Percentiles rank a stretch among this genome's conserved stretches.
These are phyloP conservation scores for Stenocarpella maydis DNA, from an alignment of 2,329 filamentous ascomycete genomes.

Conservation along the genomic window DNA sequence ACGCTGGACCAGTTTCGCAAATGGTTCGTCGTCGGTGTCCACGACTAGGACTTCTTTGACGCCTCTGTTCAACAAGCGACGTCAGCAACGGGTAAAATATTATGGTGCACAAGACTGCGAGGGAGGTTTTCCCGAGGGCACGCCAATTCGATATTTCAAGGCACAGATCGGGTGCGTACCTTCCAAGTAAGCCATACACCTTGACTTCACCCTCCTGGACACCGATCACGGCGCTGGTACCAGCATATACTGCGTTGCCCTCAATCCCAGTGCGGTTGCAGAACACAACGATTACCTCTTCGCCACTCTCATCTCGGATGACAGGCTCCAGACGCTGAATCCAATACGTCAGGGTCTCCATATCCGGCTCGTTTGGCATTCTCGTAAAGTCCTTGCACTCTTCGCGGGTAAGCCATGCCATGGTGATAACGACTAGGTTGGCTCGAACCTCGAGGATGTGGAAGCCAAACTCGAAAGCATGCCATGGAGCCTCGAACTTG, in stretches of 20 bases:
- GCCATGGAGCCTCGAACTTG: conserved; percentile 58
- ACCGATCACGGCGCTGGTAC: conserved; percentile 68
- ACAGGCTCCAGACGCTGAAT: conserved; percentile 66
- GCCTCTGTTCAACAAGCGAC: too few species aligned
- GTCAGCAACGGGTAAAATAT: too few species aligned
- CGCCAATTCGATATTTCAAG: too few species aligned
- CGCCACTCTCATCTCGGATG: conserved; percentile 51
- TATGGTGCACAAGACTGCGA: too few species aligned
- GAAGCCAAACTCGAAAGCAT: conserved; percentile 59
- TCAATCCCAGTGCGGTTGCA: conserved; percentile 70
- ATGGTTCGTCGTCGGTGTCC: conserved; percentile 54
- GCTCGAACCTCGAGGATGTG: conserved; percentile 65
- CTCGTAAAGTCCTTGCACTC: conserved; percentile 52
- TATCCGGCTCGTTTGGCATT: conserved; percentile 59
- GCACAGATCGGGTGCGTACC: too few species aligned
- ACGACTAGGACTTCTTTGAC: conserved; percentile 68
- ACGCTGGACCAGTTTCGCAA: conserved; percentile 48
- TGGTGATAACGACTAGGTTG: conserved; percentile 73
- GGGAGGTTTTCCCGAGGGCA: too few species aligned
- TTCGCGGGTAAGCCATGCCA: conserved; percentile 75
- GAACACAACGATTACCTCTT: conserved; percentile 67
- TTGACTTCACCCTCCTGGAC: conserved; percentile 65
- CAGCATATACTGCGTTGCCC: conserved; percentile 67
- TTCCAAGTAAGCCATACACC: conserved; percentile 68
- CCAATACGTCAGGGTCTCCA: conserved; percentile 73